Conservation (phyloP, 805 yeast genomes). For the Candida caryicola region DNA sequence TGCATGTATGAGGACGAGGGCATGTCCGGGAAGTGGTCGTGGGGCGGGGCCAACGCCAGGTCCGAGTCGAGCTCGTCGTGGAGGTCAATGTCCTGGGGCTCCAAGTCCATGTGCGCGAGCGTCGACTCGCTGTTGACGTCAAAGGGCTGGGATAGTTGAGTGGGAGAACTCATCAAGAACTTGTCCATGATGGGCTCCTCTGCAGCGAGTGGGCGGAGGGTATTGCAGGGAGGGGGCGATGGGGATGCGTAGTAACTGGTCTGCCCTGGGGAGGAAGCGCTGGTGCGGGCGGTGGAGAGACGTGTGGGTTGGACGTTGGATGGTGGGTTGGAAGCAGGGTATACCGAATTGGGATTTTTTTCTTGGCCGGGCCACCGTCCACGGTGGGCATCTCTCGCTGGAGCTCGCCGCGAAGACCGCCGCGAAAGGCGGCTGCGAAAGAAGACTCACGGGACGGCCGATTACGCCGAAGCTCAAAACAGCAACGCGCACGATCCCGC, state of each 20-base stretch:
- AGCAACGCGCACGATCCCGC: no score
- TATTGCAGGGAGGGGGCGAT: conserved; percentile 1
- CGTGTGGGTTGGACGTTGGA: not conserved
- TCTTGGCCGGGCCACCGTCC: no score
- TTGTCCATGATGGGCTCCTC: conserved; percentile 28
- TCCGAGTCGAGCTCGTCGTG: not conserved
- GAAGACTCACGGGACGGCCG: no score
- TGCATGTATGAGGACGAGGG: not conserved
- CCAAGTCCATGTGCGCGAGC: conserved; percentile 5
- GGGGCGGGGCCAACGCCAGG: not conserved
- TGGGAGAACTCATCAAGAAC: conserved; percentile 39
- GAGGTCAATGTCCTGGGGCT: not conserved
- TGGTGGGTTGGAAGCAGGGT: not conserved
- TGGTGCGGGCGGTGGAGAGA: conserved; percentile 1
- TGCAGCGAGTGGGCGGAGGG: conserved; percentile 3
- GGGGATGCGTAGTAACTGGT: not conserved
- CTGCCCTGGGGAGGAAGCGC: conserved; percentile 2
- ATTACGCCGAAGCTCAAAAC: no score
- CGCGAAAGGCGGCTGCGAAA: no score
- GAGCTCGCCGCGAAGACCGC: no score
- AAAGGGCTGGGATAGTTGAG: conserved; percentile 34
- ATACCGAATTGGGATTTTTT: not conserved
- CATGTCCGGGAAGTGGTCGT: not conserved
- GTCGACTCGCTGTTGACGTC: conserved; percentile 12
- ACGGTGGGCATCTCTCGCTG: no score